Base-by-base conservation (phyloP, 352 stramenopile species). In the Pythium vanterpoolii region DNA sequence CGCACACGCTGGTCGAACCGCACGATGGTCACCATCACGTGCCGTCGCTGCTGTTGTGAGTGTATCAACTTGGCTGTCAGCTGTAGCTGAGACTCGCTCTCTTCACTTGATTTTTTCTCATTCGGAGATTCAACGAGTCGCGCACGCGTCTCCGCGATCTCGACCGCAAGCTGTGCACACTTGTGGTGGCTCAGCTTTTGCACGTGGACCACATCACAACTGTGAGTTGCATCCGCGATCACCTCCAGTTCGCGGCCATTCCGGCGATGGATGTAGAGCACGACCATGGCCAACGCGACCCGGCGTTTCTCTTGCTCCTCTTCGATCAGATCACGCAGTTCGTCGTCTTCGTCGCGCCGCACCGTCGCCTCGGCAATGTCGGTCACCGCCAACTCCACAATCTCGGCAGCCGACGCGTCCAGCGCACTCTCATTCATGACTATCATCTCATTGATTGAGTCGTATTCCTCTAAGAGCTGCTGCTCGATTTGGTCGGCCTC, bases 341-440 rank as follows among this genome's bases (percentile, higher is more conserved):
- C 73, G 36, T 73, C 48, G 43, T 83, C 62, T 62, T 82, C 71
- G 4, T 57, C 73, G 28, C 68, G 75, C 42, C 77, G 75, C 36
- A 72, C 66, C 16, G 58, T 60, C 3, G 53, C 65, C 18, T 53
- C 48, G 5, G 30, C 16, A 18, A 65, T 58, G 40, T 79, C 68
- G 13, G 38, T 60, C 4, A 58, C 38, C 28, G 66, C 51, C 19
- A 51, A 64, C 49, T 51, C n/a, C 27, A 60, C 57, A 18, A 73
- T 52, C 27, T 61, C 62, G 52, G 28, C 36, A 16, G 73, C 36
- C 62, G 55, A 72, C 40, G 74, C 64, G 39, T 71, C 68, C 31
- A 83, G 56, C 1, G 64, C 69, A 18, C 58, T 68, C 54, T 82
- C 72, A 43, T 85, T 83, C 28, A 39, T 31, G 13, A 53, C 19